A percentile compares a stretch with the other conserved stretches of the same genome.
These are phyloP conservation scores for Cryptomeria japonica DNA, from an alignment of 75 land plant genomes.

Conservation along the genomic window DNA sequence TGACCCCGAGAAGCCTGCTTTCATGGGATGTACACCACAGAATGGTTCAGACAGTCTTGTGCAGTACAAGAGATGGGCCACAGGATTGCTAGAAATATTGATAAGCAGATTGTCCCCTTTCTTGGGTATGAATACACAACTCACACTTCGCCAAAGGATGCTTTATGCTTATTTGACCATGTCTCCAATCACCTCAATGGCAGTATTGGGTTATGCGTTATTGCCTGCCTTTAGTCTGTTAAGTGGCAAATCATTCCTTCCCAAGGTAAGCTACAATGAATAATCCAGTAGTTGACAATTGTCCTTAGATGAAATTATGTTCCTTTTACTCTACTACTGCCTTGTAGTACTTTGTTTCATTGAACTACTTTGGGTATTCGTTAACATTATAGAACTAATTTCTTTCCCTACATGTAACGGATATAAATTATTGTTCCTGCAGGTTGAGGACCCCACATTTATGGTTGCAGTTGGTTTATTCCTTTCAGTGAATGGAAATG, in stretches of 20 bases:
- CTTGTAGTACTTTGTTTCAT: too few relatives aligned
- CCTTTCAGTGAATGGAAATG: constrained; percentile 13
- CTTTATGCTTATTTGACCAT: constrained; percentile 4
- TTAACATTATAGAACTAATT: too few relatives aligned
- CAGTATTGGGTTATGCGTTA: constrained; percentile 18
- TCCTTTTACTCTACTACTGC: background rate
- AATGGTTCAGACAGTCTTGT: constrained; percentile 17
- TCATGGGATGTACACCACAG: background rate
- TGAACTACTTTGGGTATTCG: too few relatives aligned
- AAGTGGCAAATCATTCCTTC: constrained; percentile 20
- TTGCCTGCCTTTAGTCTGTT: constrained; percentile 31
- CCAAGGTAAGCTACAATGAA: constrained; percentile 17
- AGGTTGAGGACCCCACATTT: constrained; percentile 19
- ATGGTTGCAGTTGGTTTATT: constrained; percentile 10
- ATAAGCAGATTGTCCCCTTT: constrained; percentile 15
- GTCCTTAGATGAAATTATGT: background rate
- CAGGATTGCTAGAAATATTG: constrained; percentile 37
- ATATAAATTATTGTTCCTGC: background rate
- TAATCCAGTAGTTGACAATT: background rate
- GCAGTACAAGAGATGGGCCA: constrained; percentile 46
- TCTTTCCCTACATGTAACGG: background rate
- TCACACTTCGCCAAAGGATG: background rate
- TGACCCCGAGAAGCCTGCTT: too few relatives aligned
- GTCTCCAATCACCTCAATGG: constrained; percentile 19
- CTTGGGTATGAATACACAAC: background rate